phyloP scores from a whole-genome alignment of 2,329 filamentous ascomycete species.

The Pseudogymnoascus sp. region DNA sequence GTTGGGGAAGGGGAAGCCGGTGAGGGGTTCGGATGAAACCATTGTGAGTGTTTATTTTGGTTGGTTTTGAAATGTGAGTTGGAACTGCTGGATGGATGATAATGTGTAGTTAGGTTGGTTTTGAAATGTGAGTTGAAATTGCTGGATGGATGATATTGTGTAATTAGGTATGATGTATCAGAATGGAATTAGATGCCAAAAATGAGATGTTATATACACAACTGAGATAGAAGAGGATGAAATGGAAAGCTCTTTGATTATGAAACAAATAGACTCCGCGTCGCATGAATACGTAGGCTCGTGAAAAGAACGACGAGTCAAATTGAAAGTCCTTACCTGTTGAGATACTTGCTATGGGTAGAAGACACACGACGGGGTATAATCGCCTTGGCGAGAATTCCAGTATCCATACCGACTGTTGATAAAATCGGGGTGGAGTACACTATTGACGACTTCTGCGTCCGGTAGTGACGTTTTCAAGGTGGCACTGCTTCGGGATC shows the following conservation, averaged over 20 bases:
- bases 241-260: neutral
- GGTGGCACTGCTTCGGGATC: neutral
- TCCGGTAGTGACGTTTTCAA: neutral
- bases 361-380: conserved; percentile 18
- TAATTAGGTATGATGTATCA: neutral
- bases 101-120: no score
- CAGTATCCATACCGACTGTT: conserved; percentile 9
- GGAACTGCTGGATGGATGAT: neutral
- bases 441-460: neutral
- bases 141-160: neutral
- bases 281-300: neutral
- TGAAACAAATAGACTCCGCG: neutral
- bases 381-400: conserved; percentile 16
- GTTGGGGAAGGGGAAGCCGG: conserved; percentile 24
- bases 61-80: neutral
- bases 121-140: no score
- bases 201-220: neutral
- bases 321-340: neutral
- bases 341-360: conserved; percentile 11
- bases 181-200: neutral
- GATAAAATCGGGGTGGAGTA: neutral
- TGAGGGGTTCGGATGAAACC: neutral
- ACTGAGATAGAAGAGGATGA: neutral
- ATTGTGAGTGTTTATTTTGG: neutral
- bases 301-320: neutral